phyloP scores from a whole-genome alignment of 129 eudicot genomes.

The Flaveria trinervia region DNA sequence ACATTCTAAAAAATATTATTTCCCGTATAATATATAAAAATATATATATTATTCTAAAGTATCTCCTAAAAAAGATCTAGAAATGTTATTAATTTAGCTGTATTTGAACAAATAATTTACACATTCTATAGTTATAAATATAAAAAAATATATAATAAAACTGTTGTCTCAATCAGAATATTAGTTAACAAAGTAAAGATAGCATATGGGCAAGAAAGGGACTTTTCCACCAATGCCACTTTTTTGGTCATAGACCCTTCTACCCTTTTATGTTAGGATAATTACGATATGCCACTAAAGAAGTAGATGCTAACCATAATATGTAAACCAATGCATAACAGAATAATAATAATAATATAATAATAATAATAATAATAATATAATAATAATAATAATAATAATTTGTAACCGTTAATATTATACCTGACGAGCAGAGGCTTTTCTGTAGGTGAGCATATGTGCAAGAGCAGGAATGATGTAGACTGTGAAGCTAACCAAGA shows the following conservation, averaged over 20 bases:
- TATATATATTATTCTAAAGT: background rate
- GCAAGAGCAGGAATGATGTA: slow-evolving; percentile 86
- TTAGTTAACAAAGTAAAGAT: slow-evolving; percentile 20
- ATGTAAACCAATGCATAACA: background rate
- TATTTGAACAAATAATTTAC: background rate
- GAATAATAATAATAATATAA: background rate
- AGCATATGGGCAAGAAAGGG: slow-evolving; percentile 30
- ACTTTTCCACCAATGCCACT: slow-evolving; percentile 7
- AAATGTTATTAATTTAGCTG: background rate
- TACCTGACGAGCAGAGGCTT: slow-evolving; percentile 75
- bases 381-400: background rate
- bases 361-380: background rate
- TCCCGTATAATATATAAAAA: background rate
- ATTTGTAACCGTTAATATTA: background rate
- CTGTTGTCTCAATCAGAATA: slow-evolving; percentile 29
- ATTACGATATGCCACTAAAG: slow-evolving; percentile 17
- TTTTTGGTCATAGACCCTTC: slow-evolving; percentile 20
- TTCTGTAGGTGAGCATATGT: slow-evolving; percentile 74
- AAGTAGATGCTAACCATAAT: background rate
- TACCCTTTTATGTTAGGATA: slow-evolving; percentile 28
- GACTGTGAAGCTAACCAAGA: slow-evolving; percentile 84
- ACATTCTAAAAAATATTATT: too few relatives aligned
- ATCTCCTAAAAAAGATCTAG: background rate
- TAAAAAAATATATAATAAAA: background rate
- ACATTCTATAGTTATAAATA: background rate